phyloP scores from a whole-genome alignment of 192 early-diverging fungal species.

The Backusella tuberculispora region DNA sequence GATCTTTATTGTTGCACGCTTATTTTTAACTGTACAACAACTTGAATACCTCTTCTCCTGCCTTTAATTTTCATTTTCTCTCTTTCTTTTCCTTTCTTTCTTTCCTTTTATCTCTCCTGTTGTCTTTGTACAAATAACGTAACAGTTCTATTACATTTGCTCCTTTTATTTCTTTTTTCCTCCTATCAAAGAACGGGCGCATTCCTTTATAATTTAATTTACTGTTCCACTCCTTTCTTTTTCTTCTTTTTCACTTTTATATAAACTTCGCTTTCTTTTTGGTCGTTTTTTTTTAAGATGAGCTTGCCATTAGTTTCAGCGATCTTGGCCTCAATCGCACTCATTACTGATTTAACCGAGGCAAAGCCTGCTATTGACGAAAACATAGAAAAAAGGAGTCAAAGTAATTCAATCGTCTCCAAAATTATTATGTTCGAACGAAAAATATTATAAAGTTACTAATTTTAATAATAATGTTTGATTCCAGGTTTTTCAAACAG shows the following conservation, averaged over 20 bases:
- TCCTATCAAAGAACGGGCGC: neutral
- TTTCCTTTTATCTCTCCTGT: neutral
- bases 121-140: neutral
- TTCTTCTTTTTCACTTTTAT: conserved; percentile 16
- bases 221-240: neutral
- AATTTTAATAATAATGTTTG: neutral
- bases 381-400: neutral
- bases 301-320: conserved; percentile 11
- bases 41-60: neutral
- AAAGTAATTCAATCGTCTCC: neutral
- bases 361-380: neutral
- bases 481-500: neutral
- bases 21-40: conserved; percentile 4
- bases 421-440: neutral
- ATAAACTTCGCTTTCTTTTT: neutral
- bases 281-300: conserved; percentile 3
- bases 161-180: conserved; percentile 1
- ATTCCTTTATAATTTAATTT: conserved; percentile 8
- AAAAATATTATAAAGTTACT: neutral
- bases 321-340: neutral
- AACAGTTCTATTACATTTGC: neutral
- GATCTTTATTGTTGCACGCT: neutral
- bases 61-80: neutral
- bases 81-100: neutral
- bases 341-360: neutral